Evolutionary conservation across 768 basidiomycete species (phyloP).

Genomic region (Nidularia pulvinata): DNA sequence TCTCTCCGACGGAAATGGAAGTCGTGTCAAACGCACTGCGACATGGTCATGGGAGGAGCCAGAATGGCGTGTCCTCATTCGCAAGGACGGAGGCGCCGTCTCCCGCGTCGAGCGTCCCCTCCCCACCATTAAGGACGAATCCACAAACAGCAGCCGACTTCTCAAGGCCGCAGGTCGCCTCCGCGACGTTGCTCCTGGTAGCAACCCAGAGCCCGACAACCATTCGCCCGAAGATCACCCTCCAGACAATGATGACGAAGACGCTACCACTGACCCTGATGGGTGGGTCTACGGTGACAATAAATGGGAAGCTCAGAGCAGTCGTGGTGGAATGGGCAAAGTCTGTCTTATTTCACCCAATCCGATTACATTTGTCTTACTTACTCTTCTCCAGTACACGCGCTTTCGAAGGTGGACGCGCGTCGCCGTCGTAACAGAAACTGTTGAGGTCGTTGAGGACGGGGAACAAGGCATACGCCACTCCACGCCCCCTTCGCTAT

Average conservation of each 20-base stretch:
- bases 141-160: conserved; percentile 36
- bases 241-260: conserved; percentile 37
- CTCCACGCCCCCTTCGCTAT: conserved; percentile 1
- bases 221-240: conserved; percentile 23
- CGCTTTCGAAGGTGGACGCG: conserved; percentile 87
- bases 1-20: conserved; percentile 45
- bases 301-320: conserved; percentile 84
- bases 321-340: conserved; percentile 86
- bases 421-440: conserved; percentile 76
- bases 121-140: conserved; percentile 50
- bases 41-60: conserved; percentile 90
- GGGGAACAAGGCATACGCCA: conserved; percentile 27
- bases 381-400: conserved; percentile 60
- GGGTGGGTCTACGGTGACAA: conserved; percentile 97
- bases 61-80: conserved; percentile 83
- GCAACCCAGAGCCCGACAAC: conserved; percentile 14
- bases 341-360: no score
- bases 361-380: neutral
- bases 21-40: conserved; percentile 68
- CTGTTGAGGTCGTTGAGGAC: conserved; percentile 51
- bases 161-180: conserved; percentile 55
- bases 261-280: conserved; percentile 72
- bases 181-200: conserved; percentile 27
- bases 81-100: conserved; percentile 48
- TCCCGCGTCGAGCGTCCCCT: conserved; percentile 61